Evolutionary conservation across 495 filamentous ascomycete species (phyloP), one percentile per base, ranked within the genome.

Genomic region (Aspergillus wentii): DNA sequence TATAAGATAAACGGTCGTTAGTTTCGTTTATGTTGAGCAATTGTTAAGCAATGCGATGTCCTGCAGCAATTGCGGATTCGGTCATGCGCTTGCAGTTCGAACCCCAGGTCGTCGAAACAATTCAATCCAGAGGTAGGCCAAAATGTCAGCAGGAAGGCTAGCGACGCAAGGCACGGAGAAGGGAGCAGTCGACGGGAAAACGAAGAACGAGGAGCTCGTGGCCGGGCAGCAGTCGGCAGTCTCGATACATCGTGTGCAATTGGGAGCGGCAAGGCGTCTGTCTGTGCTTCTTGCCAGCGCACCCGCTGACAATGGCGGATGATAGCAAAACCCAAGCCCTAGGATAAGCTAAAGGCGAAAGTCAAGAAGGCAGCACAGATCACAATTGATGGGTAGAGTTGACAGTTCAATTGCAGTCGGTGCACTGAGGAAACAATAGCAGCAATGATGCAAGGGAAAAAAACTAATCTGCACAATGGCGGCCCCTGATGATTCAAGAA

Each of bases 221-320:
- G 37, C 43, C 45, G 40, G 41, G 30, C 28, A 41, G 30, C 30
- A 43, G 39, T 21, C 41, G 43, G 37, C 33, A 47, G 41, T 42
- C 35, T 51, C 31, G 51, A 56, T 52, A 55, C 65, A 69, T 69
- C 33, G 57, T 68, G 64, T 46, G 57, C 43, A 33, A 49, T 40
- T 41, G 18, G 30, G 30, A 29, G 44, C 42, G 39, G 37, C 40
- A 51, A 49, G 51, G 43, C 49, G 39, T 38, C 38, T 16, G 31
- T 49, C 38, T 56, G 42, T 38, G 33, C 41, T 43, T 49, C 29
- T 45, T 41, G 48, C 52, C 56, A 51, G 48, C 48, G 41, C 35
- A 45, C 45, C n/a, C 22, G 41, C 44, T 52, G 41, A 35, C 44
- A 48, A 30, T 39, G 20, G 11, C 14, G 26, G 14, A 3, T 6